A percentile compares a stretch with the other conserved stretches of the same genome.
Evolutionary conservation across 371 early-diverging fungal genomes (phyloP).

Genomic region (Mortierella sp.): DNA sequence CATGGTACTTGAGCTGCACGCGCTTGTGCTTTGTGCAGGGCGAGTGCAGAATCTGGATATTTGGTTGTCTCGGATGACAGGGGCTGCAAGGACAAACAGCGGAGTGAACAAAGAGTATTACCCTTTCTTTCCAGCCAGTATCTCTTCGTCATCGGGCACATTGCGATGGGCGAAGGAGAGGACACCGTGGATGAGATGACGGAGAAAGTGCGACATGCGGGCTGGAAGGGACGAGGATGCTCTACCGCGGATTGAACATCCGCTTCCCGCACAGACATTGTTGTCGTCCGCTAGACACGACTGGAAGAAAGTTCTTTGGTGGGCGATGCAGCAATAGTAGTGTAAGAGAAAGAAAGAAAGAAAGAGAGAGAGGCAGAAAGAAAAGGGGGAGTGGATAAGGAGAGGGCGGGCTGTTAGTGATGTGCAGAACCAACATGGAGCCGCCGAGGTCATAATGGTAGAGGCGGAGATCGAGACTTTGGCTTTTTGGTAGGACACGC

Average conservation of each 20-base stretch:
- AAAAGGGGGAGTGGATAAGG: neutral
- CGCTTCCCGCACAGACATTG: too few species aligned
- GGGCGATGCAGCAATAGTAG: neutral
- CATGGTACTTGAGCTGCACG: too few species aligned
- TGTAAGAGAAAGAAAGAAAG: neutral
- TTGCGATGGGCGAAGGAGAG: neutral
- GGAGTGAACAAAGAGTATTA: neutral
- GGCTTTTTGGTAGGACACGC: too few species aligned
- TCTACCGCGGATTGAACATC: neutral
- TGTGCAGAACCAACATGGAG: neutral
- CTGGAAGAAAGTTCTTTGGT: neutral
- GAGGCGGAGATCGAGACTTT: too few species aligned
- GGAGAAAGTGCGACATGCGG: neutral
- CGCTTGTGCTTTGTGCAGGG: too few species aligned
- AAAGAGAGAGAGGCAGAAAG: neutral
- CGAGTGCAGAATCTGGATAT: too few species aligned
- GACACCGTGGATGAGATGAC: neutral
- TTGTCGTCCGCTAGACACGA: neutral
- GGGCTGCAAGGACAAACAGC: too few species aligned
- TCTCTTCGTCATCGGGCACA: neutral
- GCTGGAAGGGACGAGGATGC: slow-evolving; percentile 2
- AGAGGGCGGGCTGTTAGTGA: neutral
- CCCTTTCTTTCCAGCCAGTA: slow-evolving; percentile 1
- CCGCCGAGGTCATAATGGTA: too few species aligned
- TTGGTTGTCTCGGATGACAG: too few species aligned